Evolutionary conservation across 2,329 filamentous ascomycete species (phyloP), one percentile per base, ranked within the genome.

Genomic region (Alternaria triticimaculans): DNA sequence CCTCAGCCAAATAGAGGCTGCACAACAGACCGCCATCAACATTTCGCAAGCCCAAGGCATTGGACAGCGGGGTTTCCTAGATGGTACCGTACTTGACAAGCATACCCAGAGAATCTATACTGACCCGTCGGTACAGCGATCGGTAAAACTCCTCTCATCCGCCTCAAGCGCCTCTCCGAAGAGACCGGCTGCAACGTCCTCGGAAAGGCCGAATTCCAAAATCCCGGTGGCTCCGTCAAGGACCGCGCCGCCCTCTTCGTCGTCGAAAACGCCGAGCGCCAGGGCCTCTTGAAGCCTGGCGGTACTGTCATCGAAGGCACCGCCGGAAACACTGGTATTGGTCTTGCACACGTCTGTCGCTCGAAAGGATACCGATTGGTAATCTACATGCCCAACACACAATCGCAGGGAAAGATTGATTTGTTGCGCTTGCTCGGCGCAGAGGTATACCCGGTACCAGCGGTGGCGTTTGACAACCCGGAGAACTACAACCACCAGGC

Each of bases 311-410:
- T 99, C 62, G 96, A 99, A 83, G 96, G 96, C 66, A 99, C 96
- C 6, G 96, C 96, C 1, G 96, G 96, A 57, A 99, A 98, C 85
- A 99, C 96, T 28, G 96, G 96, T 69, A 99, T 99, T 80, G 96
- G 96, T 2, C 91, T 99, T 46, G 96, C 96, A 20, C 96, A 98
- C 83, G 96, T 99, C 60, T 98, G 96, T 84, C 89, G 95, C 64
- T 92, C 91, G 41, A 91, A 91, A 74, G 96, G 95, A 44, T 98
- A 99, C 87, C 91, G 91, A 79, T 89, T 97, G 55, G 94, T 98
- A 78, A 99, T 99, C 79, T 99, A 98, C 88, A 98, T 99, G 96
- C 96, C 96, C 74, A 92, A 99, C 85, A 98, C 95, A 53, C 96
- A 98, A 84, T 97, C 94, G 20, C 95, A 97, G 83, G 96, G 94